Base-by-base conservation (phyloP, 1,284 basidiomycete species). In the Apiotrichum mycotoxinovorans region DNA sequence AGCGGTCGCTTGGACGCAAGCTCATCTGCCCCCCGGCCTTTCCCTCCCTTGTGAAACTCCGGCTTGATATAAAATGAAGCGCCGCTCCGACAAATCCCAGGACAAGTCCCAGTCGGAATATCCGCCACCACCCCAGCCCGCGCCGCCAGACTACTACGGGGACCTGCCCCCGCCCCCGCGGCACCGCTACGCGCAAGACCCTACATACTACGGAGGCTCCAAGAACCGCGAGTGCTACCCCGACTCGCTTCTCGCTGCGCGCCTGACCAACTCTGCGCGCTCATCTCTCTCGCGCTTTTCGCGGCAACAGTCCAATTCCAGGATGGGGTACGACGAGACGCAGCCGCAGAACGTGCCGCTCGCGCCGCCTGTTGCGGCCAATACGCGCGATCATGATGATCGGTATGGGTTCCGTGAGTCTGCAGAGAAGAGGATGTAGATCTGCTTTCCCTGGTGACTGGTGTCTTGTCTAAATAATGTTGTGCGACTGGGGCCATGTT, bases 361-460 rank as follows among this genome's bases (percentile, higher is more conserved):
- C 14, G 15, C 27, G 26, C 26, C n/a, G 26, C 26, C 25, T n/a
- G 38, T 22, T 20, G n/a, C 20, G 10, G 12, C n/a, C 26, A 5
- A 22, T 12, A 18, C 49, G 17, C 15, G 17, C 30, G 12, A 11
- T 3, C 51, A 52, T n/a, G 30, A 27, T 12, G 51, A 52, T 27
- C 40, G 49, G 25, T 51, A 51, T 22, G 49, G 49, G 17, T 51
- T 41, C 49, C 49, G 49, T 51, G 48, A 50, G 48, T 40, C 12
- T 14, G 17, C 8, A 27, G 4, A 9, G 22, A n/a, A n/a, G n/a
- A n/a, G n/a, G n/a, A n/a, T n/a, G n/a, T n/a, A n/a, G n/a, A n/a
- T n/a, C n/a, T n/a, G n/a, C n/a, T n/a, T n/a, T n/a, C n/a, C n/a
- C n/a, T n/a, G n/a, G n/a, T n/a, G n/a, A n/a, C n/a, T n/a, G n/a